Base-by-base conservation (phyloP, 2,329 filamentous ascomycete species). In the Phialocephala sp. region DNA sequence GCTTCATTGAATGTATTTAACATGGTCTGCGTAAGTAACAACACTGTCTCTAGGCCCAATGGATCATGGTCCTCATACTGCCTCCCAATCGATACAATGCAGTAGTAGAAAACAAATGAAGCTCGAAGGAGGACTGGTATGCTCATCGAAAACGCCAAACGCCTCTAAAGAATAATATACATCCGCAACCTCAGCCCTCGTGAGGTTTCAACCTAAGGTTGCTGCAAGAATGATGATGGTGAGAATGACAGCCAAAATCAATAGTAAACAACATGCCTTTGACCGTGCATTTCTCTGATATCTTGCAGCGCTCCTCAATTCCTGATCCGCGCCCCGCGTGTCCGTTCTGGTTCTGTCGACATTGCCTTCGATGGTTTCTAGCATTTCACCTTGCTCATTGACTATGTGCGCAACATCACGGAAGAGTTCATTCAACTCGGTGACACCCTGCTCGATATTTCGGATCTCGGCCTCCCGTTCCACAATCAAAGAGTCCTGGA, bases 321-420 rank as follows among this genome's bases (percentile, higher is more conserved):
- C 94, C 64, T 89, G 80, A 77, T 97, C 93, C 50, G 94, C 96
- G 45, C 93, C 93, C 62, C 89, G 84, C 14, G 93, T 97, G 75
- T 97, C 90, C 66, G 90, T 88, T 67, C 90, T 86, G 55, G 94
- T 91, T 68, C 89, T 89, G 77, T 95, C 89, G 8, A 98, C 92
- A 73, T 97, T 97, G 72, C 92, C 90, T 68, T 89, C 89, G 73
- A 99, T 97, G 20, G 91, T 91, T 75, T 94, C 91, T 36, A 99
- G 83, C 79, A 92, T 88, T 72, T 93, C 91, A 59, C 95, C 95
- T 80, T 99, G 95, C 80, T 98, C 94, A 67, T 88, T 88, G 59
- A 99, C 94, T 78, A 99, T 97, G 78, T 97, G 93, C 56, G 94
- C 95, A n/a, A 99, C 93, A 81, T 99, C 94, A 69, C 94, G 87